Evolutionary conservation across 768 basidiomycete genomes (phyloP).

Genomic region (Tylopilus plumbeoviolaceoides): DNA sequence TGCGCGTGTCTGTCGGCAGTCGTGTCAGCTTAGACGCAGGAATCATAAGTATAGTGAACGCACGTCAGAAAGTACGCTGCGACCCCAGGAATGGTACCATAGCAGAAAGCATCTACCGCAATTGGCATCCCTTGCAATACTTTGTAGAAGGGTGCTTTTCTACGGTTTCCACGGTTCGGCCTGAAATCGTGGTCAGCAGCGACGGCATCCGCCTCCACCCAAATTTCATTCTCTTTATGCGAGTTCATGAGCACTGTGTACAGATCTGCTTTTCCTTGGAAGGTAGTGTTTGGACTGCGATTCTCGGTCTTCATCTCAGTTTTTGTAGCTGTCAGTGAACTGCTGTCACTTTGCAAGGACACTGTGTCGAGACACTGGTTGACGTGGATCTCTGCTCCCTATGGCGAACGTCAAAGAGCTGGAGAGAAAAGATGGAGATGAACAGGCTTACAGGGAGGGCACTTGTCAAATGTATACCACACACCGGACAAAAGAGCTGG

Average conservation of each 20-base stretch:
- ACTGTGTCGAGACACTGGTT: slow-evolving; percentile 49
- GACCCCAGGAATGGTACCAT: slow-evolving; percentile 85
- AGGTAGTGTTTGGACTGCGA: neutral
- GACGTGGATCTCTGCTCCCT: slow-evolving; percentile 55
- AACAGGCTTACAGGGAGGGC: slow-evolving; percentile 18
- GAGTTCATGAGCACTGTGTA: slow-evolving; percentile 93
- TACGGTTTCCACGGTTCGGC: slow-evolving; percentile 47
- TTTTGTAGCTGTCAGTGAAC: too few relatives aligned
- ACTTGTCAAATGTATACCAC: slow-evolving; percentile 13
- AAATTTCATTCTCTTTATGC: slow-evolving; percentile 72
- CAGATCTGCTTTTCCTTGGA: slow-evolving; percentile 28
- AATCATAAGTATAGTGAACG: neutral
- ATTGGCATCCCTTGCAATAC: slow-evolving; percentile 95
- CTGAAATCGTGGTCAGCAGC: slow-evolving; percentile 51
- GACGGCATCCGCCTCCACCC: slow-evolving; percentile 70
- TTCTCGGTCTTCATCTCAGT: neutral
- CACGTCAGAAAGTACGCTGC: slow-evolving; percentile 92
- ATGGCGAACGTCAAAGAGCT: slow-evolving; percentile 1
- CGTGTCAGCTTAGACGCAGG: slow-evolving; percentile 6
- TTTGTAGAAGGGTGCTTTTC: slow-evolving; percentile 94
- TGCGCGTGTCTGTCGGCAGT: slow-evolving; percentile 74
- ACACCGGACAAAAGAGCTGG: slow-evolving; percentile 25
- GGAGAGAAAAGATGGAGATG: slow-evolving; percentile 19
- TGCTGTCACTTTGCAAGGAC: slow-evolving; percentile 8
- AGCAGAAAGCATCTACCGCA: slow-evolving; percentile 95